Conservation (phyloP, 139 green algal genomes). For the Picochlorum sp. region DNA sequence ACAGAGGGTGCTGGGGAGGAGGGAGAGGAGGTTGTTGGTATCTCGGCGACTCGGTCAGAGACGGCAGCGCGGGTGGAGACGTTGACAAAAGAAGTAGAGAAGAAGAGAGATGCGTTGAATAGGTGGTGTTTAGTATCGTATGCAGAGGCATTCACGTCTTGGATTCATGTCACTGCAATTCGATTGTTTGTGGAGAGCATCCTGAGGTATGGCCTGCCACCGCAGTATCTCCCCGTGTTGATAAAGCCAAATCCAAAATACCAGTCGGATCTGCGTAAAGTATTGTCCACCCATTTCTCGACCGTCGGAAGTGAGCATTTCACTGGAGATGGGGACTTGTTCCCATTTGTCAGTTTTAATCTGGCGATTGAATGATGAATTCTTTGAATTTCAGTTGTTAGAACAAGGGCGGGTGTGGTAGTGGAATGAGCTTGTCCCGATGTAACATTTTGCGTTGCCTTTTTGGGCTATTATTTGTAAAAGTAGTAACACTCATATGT, state of each 20-base stretch:
- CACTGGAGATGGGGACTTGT: slow-evolving; percentile 44
- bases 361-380: slow-evolving; percentile 46
- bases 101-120: slow-evolving; percentile 57
- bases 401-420: too few relatives aligned
- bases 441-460: too few relatives aligned
- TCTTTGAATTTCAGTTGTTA: too few relatives aligned
- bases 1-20: slow-evolving; percentile 44
- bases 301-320: slow-evolving; percentile 26
- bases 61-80: slow-evolving; percentile 10
- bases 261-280: slow-evolving; percentile 48
- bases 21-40: background rate
- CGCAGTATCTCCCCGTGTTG: slow-evolving; percentile 65
- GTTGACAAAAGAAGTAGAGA: slow-evolving; percentile 53
- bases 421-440: too few relatives aligned
- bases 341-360: slow-evolving; percentile 79
- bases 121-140: slow-evolving; percentile 85
- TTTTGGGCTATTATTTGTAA: too few relatives aligned
- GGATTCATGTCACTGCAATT: slow-evolving; percentile 85
- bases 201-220: slow-evolving; percentile 93
- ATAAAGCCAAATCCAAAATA: slow-evolving; percentile 63
- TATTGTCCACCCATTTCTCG: slow-evolving; percentile 33
- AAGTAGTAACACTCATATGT: background rate
- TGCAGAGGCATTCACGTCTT: slow-evolving; percentile 81
- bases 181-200: slow-evolving; percentile 96
- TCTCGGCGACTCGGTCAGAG: background rate